Evolutionary conservation across 352 stramenopile genomes (phyloP), one percentile per base, ranked within the genome.

Genomic region (Pythium volutum): DNA sequence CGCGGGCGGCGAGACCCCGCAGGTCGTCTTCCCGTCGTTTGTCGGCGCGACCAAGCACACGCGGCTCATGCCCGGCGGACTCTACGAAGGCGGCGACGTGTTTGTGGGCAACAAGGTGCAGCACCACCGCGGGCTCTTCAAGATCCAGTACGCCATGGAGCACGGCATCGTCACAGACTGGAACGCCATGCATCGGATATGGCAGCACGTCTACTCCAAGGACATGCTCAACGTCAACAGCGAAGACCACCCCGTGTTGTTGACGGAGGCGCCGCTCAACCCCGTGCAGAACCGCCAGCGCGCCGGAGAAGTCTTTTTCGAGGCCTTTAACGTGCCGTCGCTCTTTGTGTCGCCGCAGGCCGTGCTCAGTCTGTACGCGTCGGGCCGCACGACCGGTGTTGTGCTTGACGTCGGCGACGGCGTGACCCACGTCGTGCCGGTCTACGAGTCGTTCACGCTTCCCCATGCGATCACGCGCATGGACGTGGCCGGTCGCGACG

Each of bases 351-450:
- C 86, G 4, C 82, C 88, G 39, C 87, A 96, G 69, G 79, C 81
- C 39, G 84, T 96, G 55, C 76, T 97, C 48, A 91, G 82, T 58
- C 72, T 97, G 11, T 97, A 96, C 65, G 88, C 90, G 4, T 96
- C 88, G 26, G 88, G 90, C 16, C 77, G 87, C 20, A 97, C 88
- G 4, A 90, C 81, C 34, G 90, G 90, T 39, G 76, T 96, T 4
- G 88, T 95, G 55, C 72, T 97, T 16, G 89, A 97, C 66, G 79
- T 91, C n/a, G 90, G 90, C 47, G 88, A 94, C 50, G 90, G 90
- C 27, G 85, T 96, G 36, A 79, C 81, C 27, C 85, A 96, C 47
- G 81, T 91, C 39, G 89, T 97, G 25, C 90, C 90, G 8, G 84
- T 93, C 25, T 93, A 91, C 71, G 85, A 95, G 51, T 77, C 72